phyloP scores from a whole-genome alignment of 441 rosid genomes.

The Corymbia calophylla region DNA sequence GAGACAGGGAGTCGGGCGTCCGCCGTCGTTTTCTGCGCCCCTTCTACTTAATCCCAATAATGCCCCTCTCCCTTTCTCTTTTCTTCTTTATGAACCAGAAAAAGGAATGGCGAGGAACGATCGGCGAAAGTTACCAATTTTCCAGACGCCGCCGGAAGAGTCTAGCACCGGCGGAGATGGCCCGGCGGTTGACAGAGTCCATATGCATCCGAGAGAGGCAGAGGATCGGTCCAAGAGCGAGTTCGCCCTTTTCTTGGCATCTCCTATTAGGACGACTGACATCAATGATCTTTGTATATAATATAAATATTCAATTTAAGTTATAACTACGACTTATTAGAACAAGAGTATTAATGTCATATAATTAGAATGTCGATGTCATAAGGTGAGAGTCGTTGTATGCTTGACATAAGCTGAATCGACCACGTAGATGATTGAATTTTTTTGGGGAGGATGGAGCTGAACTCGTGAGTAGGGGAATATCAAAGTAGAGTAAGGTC shows the following conservation, averaged over 20 bases:
- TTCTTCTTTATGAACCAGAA: background rate
- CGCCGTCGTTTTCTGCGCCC: background rate
- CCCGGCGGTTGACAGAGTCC: background rate
- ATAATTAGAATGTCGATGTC: background rate
- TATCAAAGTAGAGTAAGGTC: background rate
- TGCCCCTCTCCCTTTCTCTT: background rate
- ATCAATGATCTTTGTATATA: accelerated
- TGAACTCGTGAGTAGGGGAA: background rate
- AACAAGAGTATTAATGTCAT: accelerated
- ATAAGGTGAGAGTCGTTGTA: background rate
- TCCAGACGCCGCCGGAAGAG: background rate
- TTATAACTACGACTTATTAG: accelerated
- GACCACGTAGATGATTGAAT: accelerated
- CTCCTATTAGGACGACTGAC: accelerated
- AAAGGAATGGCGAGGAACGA: background rate
- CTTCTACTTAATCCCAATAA: background rate
- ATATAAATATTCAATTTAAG: accelerated
- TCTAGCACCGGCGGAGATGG: background rate
- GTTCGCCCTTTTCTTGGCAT: background rate
- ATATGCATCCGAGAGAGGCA: background rate
- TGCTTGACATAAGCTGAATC: background rate
- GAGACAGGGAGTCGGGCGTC: background rate
- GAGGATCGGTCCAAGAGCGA: background rate
- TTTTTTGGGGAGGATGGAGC: background rate
- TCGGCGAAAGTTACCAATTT: background rate